A percentile compares a stretch with the other conserved stretches of the same genome.
Conservation (phyloP, 2,329 filamentous ascomycete genomes). For the Raffaelea arxii region DNA sequence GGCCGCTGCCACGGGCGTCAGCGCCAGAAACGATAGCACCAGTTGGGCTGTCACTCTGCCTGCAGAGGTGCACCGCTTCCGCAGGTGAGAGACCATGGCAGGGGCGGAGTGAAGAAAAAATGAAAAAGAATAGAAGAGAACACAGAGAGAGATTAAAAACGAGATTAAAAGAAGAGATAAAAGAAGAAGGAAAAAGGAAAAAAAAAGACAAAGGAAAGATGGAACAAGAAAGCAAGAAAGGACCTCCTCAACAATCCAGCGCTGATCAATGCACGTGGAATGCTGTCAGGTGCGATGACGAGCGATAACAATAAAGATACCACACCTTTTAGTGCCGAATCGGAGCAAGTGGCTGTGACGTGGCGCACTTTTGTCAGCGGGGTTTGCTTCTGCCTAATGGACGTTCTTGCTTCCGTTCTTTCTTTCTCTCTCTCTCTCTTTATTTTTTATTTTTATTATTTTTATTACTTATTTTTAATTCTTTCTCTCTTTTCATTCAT, state of each 20-base stretch:
- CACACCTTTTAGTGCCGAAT: no score
- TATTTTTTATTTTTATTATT: not conserved
- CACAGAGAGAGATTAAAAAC: not conserved
- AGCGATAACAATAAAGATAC: no score
- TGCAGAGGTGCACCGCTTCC: constrained; percentile 39
- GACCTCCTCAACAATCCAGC: not conserved
- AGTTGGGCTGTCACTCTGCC: constrained; percentile 54
- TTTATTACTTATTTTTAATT: no score
- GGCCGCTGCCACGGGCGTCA: constrained; percentile 31
- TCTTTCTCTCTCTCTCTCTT: not conserved
- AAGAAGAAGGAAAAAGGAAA: not conserved
- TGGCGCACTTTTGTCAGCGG: no score
- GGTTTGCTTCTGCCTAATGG: not conserved
- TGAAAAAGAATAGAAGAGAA: not conserved
- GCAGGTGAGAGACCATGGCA: constrained; percentile 19
- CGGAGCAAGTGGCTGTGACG: no score
- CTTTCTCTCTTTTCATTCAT: no score
- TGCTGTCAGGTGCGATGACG: not conserved
- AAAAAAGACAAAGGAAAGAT: not conserved
- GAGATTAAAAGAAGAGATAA: not conserved
- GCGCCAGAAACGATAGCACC: constrained; percentile 57
- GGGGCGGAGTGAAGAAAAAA: not conserved
- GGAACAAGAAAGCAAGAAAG: not conserved
- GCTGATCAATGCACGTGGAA: no score
- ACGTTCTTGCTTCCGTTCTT: not conserved